These are phyloP conservation scores for Mortierella sp. DNA, from an alignment of 371 early-diverging fungal species.

Conservation along the genomic window DNA sequence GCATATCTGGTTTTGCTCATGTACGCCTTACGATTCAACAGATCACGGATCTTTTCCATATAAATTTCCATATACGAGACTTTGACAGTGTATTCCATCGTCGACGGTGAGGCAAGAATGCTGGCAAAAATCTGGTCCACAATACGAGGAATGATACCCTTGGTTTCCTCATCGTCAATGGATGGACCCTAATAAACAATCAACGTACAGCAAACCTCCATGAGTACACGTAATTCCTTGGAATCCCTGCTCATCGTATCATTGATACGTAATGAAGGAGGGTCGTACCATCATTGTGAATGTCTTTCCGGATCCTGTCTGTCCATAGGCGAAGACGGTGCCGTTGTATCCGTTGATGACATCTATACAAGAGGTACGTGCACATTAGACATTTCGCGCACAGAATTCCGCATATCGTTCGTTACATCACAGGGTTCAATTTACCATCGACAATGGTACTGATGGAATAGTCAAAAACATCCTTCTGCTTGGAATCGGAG, in stretches of 20 bases:
- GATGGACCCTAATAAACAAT: constrained; percentile 93
- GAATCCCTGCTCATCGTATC: too few relatives aligned
- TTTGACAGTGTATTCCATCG: constrained; percentile 93
- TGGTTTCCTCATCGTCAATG: constrained; percentile 88
- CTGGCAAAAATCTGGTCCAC: constrained; percentile 91
- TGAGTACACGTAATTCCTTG: too few relatives aligned
- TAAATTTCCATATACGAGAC: constrained; percentile 99
- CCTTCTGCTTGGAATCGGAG: constrained; percentile 81
- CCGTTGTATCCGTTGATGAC: constrained; percentile 93
- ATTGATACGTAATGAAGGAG: too few relatives aligned
- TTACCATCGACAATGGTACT: constrained; percentile 92
- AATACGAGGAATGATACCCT: constrained; percentile 95
- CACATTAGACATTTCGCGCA: too few relatives aligned
- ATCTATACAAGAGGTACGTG: constrained; percentile 57
- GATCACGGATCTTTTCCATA: constrained; percentile 98
- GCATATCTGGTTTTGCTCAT: too few relatives aligned
- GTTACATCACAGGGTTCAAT: too few relatives aligned
- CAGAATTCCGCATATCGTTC: background rate
- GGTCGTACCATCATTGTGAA: constrained; percentile 96
- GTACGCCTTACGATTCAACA: constrained; percentile 81
- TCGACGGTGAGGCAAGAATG: constrained; percentile 86
- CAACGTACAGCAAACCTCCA: too few relatives aligned
- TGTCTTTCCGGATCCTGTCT: constrained; percentile 99
- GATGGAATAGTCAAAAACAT: constrained; percentile 91
- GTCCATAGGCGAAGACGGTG: constrained; percentile 99